A percentile compares a stretch with the other conserved stretches of the same genome.
Evolutionary conservation across 179 eudicot genomes (phyloP).

Genomic region (Pouteria campechiana): DNA sequence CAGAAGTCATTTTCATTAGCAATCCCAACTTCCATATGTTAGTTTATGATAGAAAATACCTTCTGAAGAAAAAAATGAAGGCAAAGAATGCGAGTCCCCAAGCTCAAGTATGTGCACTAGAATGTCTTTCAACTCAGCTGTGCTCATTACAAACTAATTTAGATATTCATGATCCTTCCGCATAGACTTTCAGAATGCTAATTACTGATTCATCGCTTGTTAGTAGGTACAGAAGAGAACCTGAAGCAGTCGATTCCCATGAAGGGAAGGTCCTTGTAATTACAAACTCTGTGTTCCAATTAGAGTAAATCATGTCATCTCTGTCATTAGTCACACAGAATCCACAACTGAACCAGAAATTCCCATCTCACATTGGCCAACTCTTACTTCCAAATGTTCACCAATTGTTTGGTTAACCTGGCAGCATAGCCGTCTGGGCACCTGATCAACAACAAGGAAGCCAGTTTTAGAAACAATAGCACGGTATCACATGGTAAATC

Average conservation of each 20-base stretch:
- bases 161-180: background rate
- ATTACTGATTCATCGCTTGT: background rate
- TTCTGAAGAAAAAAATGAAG: background rate
- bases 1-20: no score
- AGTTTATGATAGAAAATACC: conserved; percentile 4
- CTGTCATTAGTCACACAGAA: background rate
- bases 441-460: background rate
- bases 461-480: no score
- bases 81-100: background rate
- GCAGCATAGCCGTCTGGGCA: conserved; percentile 1
- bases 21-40: background rate
- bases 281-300: background rate
- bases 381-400: background rate
- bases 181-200: background rate
- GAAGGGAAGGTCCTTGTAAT: background rate
- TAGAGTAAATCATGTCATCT: background rate
- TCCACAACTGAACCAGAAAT: background rate
- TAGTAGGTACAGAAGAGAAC: background rate
- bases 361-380: conserved; percentile 2
- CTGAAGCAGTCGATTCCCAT: background rate
- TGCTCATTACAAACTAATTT: background rate
- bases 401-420: background rate
- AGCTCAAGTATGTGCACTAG: background rate
- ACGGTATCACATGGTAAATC: no score
- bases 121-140: background rate